Evolutionary conservation across 768 basidiomycete genomes (phyloP).

Genomic region (Pulveroboletus sp.): DNA sequence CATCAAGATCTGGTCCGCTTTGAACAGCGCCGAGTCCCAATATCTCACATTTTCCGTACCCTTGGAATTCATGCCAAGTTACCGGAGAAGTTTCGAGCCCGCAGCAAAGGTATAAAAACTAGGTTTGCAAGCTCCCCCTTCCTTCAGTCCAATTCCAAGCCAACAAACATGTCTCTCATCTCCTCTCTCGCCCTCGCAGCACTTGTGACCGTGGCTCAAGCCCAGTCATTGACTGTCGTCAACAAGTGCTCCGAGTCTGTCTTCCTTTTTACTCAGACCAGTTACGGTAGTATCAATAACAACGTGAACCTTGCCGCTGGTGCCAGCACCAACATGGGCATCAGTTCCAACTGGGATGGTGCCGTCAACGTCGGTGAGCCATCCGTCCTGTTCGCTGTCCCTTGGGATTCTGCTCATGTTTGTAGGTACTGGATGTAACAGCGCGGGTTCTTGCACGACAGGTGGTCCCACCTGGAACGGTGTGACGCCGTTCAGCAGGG

Average conservation of each 20-base stretch:
- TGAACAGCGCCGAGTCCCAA: background rate
- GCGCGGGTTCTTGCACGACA: conserved; percentile 23
- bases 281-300: conserved; percentile 25
- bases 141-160: conserved; percentile 1
- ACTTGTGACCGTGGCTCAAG: conserved; percentile 18
- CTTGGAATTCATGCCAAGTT: background rate
- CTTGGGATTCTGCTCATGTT: conserved; percentile 3
- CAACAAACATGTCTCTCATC: conserved; percentile 18
- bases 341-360: conserved; percentile 31
- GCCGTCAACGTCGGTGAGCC: conserved; percentile 28
- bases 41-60: background rate
- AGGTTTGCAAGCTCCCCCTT: background rate
- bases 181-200: conserved; percentile 18
- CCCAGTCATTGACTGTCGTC: conserved; percentile 27
- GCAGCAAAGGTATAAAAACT: conserved; percentile 13
- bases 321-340: conserved; percentile 24
- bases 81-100: background rate
- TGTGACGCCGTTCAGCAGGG: conserved; percentile 29
- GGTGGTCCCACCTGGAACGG: conserved; percentile 30
- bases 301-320: conserved; percentile 23
- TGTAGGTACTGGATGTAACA: conserved; percentile 26
- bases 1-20: background rate
- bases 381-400: background rate
- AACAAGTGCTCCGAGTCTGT: conserved; percentile 26
- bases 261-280: conserved; percentile 28